Conservation (phyloP, 257 asterid genomes). For the Lantana camara region DNA sequence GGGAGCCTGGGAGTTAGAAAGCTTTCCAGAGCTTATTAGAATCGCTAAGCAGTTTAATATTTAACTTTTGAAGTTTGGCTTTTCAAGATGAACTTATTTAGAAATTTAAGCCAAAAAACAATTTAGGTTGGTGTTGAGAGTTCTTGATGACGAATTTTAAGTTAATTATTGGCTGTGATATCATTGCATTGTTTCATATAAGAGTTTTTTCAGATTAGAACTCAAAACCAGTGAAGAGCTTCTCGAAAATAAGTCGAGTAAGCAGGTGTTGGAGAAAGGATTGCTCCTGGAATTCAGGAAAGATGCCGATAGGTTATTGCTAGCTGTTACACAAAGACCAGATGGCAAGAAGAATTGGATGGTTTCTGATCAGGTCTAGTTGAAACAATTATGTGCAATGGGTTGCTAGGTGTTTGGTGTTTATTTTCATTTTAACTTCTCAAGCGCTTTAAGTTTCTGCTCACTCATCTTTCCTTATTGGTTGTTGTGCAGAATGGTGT, state of each 20-base stretch:
- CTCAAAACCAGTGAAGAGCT: constrained; percentile 61
- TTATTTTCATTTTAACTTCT: constrained; percentile 19
- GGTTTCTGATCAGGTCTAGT: constrained; percentile 87
- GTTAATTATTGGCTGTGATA: not conserved
- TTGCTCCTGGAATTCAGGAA: constrained; percentile 88
- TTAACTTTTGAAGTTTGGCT: too few species aligned
- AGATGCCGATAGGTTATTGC: constrained; percentile 76
- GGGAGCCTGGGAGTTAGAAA: constrained; percentile 6
- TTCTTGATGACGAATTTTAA: constrained; percentile 3
- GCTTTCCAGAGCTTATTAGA: not conserved
- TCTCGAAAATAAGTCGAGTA: constrained; percentile 55
- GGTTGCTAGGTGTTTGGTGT: constrained; percentile 36
- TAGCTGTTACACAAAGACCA: constrained; percentile 88
- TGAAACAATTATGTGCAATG: constrained; percentile 39
- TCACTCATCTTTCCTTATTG: constrained; percentile 25
- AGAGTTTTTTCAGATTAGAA: constrained; percentile 52
- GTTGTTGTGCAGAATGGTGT: constrained; percentile 72
- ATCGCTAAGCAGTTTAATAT: constrained; percentile 1
- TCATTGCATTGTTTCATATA: constrained; percentile 7
- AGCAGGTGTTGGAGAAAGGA: constrained; percentile 66
- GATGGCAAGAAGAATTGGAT: constrained; percentile 99
- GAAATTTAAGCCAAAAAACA: constrained; percentile 7
- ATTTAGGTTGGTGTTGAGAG: not conserved
- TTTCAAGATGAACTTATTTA: too few species aligned
- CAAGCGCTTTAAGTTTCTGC: constrained; percentile 22